Evolutionary conservation across 75 land plant genomes (phyloP), one percentile per base, ranked within the genome.

Genomic region (Chamaecyparis obtusa): DNA sequence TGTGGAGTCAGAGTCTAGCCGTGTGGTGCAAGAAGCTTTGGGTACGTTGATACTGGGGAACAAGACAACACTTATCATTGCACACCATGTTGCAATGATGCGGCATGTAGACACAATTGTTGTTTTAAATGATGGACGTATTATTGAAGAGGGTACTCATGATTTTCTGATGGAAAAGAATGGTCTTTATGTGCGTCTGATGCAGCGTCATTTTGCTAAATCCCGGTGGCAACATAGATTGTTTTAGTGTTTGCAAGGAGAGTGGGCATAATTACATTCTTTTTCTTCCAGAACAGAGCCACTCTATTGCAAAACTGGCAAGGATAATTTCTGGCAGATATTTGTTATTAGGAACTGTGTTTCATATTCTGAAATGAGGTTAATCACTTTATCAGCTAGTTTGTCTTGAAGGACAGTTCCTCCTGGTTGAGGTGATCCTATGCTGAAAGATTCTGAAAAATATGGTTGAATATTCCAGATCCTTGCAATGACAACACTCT

Each of bases 11-110:
- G 93, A 92, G 44, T 88, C 92, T 9, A 87, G 87, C 85, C 85
- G 89, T 78, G 93, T 92, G 33, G 93, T 92, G 37, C 89, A 92
- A 41, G 93, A 92, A 86, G 93, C 93, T 37, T 37, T 92, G 37
- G 93, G 90, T 24, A 92, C 92, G 49, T 84, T 92, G 77, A 91
- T 92, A n/a, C 56, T 92, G 83, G 93, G 93, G 16, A 92, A 90
- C 57, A 88, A 91, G 60, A 91, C 93, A 37, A 92, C 93, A 36
- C 89, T 91, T 84, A 87, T 92, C 24, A 86, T 92, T 71, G 93
- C 93, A 39, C 92, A 92, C 78, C 83, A 89, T 41, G 24, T 92
- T 48, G 89, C 93, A 55, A 86, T 92, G 92, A 93, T 92, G 78
- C 86, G 91, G 27, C 87, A 88, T 55, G 93, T 92, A 57, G 93